Evolutionary conservation across 1,284 basidiomycete genomes (phyloP).

Genomic region (Fomitopsis palustris): DNA sequence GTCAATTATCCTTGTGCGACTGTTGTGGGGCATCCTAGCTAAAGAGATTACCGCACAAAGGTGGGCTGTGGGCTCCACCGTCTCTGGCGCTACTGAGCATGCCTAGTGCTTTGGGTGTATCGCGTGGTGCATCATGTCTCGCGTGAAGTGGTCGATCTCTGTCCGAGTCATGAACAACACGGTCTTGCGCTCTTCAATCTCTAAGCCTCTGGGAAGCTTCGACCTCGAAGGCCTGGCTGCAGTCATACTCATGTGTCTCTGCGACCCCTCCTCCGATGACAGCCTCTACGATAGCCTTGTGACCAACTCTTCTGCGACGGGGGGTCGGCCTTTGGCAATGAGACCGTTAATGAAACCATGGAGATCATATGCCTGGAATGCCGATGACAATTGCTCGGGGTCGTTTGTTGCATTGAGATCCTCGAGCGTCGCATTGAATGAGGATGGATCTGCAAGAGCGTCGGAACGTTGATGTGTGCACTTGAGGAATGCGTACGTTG

Average conservation of each 20-base stretch:
- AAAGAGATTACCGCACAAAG: no score
- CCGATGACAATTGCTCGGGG: not conserved
- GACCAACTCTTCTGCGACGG: not conserved
- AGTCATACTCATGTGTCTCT: not conserved
- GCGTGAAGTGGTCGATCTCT: no score
- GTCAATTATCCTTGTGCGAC: no score
- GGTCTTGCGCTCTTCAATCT: no score
- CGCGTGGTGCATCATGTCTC: no score
- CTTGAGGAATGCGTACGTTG: not conserved
- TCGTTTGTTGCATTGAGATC: not conserved
- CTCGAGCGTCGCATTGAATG: not conserved
- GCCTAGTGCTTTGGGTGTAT: no score
- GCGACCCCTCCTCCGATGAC: not conserved
- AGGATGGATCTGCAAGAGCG: not conserved
- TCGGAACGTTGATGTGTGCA: not conserved
- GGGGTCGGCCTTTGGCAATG: not conserved
- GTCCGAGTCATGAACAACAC: no score
- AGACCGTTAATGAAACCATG: not conserved
- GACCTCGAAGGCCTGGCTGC: no score
- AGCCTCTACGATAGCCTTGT: not conserved
- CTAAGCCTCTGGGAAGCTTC: no score
- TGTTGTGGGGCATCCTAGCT: no score
- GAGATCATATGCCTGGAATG: not conserved
- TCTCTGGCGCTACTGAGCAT: no score
- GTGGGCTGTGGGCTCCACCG: no score